A percentile compares a stretch with the other conserved stretches of the same genome.
Conservation (phyloP, 176 grass and related monocot genomes). For the Paspalum notatum region DNA sequence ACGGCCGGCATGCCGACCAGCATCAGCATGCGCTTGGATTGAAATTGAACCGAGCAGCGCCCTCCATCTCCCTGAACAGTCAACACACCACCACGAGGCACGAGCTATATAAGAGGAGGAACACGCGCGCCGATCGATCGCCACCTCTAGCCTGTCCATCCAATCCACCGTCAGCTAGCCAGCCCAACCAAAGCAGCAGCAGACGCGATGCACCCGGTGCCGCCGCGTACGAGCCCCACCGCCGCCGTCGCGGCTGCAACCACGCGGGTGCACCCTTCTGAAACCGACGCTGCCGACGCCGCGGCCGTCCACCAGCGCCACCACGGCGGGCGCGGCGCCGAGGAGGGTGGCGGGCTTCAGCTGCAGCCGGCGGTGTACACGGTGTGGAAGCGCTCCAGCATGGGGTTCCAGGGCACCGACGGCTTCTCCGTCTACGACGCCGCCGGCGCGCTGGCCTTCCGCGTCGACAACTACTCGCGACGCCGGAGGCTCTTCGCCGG, state of each 20-base stretch:
- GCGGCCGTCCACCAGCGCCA: not conserved
- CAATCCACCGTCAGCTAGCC: too few species aligned
- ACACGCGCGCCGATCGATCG: too few species aligned
- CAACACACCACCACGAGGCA: too few species aligned
- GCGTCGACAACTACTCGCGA: slow-evolving; percentile 87
- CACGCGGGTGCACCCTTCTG: slow-evolving; percentile 14
- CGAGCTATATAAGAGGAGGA: too few species aligned
- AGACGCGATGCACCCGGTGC: slow-evolving; percentile 7
- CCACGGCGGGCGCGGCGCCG: not conserved
- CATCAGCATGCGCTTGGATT: too few species aligned
- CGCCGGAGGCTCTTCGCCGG: slow-evolving; percentile 59
- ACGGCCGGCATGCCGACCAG: too few species aligned
- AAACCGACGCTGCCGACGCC: too few species aligned
- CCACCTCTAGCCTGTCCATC: too few species aligned
- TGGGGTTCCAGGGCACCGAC: slow-evolving; percentile 83
- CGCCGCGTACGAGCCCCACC: not conserved
- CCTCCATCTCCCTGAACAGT: too few species aligned
- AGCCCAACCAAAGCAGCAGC: not conserved
- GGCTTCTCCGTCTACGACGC: slow-evolving; percentile 79
- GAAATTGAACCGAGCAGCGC: too few species aligned
- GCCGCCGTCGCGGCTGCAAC: too few species aligned
- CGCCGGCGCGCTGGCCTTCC: slow-evolving; percentile 61
- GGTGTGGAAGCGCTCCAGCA: slow-evolving; percentile 90
- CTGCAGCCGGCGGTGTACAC: slow-evolving; percentile 50
- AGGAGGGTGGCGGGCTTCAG: not conserved